These are phyloP conservation scores for Dioscorea zingiberensis DNA, from an alignment of 106 monocot genomes.

Conservation along the genomic window DNA sequence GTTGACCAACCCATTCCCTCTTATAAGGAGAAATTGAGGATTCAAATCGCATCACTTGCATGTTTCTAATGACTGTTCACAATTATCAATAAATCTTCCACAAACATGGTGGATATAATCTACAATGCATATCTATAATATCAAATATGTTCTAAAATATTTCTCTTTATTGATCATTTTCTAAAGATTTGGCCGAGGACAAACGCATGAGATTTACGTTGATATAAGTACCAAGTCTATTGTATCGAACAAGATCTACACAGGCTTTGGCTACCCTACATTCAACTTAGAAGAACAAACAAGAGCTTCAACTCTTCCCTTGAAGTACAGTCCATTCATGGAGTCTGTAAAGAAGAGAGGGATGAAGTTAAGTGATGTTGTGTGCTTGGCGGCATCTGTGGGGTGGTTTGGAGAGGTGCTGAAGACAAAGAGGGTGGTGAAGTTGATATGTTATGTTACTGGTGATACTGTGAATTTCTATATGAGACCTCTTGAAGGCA, in stretches of 20 bases:
- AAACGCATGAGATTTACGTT: slow-evolving; percentile 40
- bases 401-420: neutral
- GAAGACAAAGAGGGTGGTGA: neutral
- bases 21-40: too few species aligned
- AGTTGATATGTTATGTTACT: neutral
- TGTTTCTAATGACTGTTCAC: too few species aligned
- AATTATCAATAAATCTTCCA: too few species aligned
- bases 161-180: too few species aligned
- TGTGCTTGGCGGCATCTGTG: too few species aligned
- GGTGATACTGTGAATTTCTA: slow-evolving; percentile 8
- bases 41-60: too few species aligned
- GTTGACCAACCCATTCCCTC: too few species aligned
- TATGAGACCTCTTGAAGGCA: slow-evolving; percentile 63
- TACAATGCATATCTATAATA: too few species aligned
- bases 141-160: too few species aligned
- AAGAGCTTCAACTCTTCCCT: slow-evolving; percentile 25
- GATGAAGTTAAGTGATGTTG: neutral
- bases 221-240: slow-evolving; percentile 27
- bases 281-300: slow-evolving; percentile 45
- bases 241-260: slow-evolving; percentile 19
- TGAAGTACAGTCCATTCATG: slow-evolving; percentile 49
- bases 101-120: too few species aligned
- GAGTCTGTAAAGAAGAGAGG: slow-evolving; percentile 36
- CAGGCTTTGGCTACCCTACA: slow-evolving; percentile 43
- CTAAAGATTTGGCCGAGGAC: slow-evolving; percentile 19